Conservation (phyloP, 1,139 yeast genomes). For the Starmera stellimalicola region DNA sequence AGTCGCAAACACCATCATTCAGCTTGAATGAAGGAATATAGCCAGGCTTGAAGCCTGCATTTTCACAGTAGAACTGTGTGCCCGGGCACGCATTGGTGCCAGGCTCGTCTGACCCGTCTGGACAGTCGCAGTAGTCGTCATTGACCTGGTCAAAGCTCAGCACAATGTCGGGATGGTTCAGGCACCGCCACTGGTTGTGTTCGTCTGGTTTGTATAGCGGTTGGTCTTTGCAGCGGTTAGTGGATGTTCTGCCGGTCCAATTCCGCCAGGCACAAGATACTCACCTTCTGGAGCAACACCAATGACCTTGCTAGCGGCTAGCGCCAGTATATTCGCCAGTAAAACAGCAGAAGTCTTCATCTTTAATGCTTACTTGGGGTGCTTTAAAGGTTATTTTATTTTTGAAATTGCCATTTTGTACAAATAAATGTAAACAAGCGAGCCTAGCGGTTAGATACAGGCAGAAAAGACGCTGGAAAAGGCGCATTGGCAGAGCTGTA, state of each 20-base stretch:
- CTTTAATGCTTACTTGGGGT: too few species aligned
- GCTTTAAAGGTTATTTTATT: too few species aligned
- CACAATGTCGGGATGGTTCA: constrained; percentile 52
- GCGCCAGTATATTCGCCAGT: too few species aligned
- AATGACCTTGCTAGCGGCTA: too few species aligned
- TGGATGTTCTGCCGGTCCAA: not conserved
- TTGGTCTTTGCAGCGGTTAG: constrained; percentile 17
- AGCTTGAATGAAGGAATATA: constrained; percentile 55
- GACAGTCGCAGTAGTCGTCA: constrained; percentile 92
- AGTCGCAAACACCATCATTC: constrained; percentile 91
- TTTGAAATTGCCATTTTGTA: too few species aligned
- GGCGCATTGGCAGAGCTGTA: too few species aligned
- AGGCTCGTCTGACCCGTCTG: constrained; percentile 97
- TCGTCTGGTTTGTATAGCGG: constrained; percentile 42
- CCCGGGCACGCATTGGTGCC: constrained; percentile 81
- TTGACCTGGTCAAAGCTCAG: constrained; percentile 59
- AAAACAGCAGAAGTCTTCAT: too few species aligned
- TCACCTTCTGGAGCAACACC: constrained; percentile 3
- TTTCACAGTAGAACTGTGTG: constrained; percentile 62
- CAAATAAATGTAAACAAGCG: too few species aligned
- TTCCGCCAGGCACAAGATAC: not conserved
- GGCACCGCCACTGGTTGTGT: constrained; percentile 56
- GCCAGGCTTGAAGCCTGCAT: constrained; percentile 55
- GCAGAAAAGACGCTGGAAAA: too few species aligned
- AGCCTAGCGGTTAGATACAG: too few species aligned